Base-by-base conservation (phyloP, 1,139 yeast genomes). In the Lodderomyces jiufengensis region DNA sequence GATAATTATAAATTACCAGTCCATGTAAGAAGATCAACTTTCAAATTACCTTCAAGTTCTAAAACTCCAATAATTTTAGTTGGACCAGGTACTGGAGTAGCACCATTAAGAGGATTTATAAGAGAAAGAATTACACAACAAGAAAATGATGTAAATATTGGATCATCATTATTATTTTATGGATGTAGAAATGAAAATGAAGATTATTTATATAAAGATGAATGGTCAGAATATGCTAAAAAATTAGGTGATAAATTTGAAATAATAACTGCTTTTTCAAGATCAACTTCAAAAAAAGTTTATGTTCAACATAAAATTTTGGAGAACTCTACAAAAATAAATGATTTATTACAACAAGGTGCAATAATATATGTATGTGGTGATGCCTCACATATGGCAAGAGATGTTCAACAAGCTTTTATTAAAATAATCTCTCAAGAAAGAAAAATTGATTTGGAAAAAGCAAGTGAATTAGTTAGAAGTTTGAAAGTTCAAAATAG, bases 31-130 rank as follows among this genome's bases (percentile, higher is more conserved):
- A 87, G 94, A 63, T 88, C 97, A 7, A 85, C 94, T 39, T 92
- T 92, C 69, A 90, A 87, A 68, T 73, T 92, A 46, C 98, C 98
- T n/a, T 71, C 88, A 11, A 86, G 86, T 55, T 82, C 95, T 22
- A 61, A 76, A 11, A 79, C 83, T 31, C 97, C 98, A 7, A 75
- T 92, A 24, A 86, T 92, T 50, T 78, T 90, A 83, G 75, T 92
- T 55, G 98, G 98, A 26, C 97, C 98, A 33, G 98, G 98, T 47
- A 92, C 98, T 6, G 98, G 98, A 57, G 92, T 92, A 39, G 97
- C 98, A 9, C 98, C 98, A 43, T 84, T 92, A 68, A 82, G 97
- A 63, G 97, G 95, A 2, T 88, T 92, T 48, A 63, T 92, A 29
- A 80, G 95, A 61, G 97, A 88, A 60, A 81, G 94, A 52, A 83